Base-by-base conservation (phyloP, 306 rosid genomes). In the Lagenaria siceraria region DNA sequence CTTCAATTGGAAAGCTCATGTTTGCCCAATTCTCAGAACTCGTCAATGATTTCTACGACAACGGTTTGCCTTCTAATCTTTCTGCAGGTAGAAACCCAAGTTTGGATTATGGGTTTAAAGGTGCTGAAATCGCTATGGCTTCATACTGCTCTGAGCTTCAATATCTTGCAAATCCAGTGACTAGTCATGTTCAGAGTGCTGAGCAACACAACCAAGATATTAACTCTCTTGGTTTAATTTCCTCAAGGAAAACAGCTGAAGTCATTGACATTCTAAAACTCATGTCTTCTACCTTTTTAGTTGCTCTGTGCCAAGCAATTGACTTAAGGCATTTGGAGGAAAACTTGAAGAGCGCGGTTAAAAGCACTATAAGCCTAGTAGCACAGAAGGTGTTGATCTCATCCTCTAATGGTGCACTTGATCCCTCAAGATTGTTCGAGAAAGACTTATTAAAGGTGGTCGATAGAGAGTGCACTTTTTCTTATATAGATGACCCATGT, bases 181-280 rank as follows among this genome's bases (percentile, higher is more conserved):
- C 98, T 12, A 89, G 60, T 81, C 97, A 93, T 77, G 98, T 93
- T 56, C 93, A 93, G 19, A 93, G 98, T 72, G 97, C 97, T 0
- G 98, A 93, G 78, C 98, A 93, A 25, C 97, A 93, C 74, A 93
- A 93, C 77, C 97, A 93, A 63, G 98, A 93, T 65, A 97, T 93
- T 46, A 93, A 93, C 87, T 93, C 98, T 1, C 53, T 93, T 77
- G 98, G 97, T 19, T 54, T 93, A 65, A 93, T 93, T 52, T 93
- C 98, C 0, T 86, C 98, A 4, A 81, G 96, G 31, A 93, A 93
- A 75, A 93, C 98, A 19, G 81, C 88, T 0, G 97, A 93, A 78
- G 75, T 97, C 24, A 51, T 89, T 60, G 98, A 91, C 60, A 93
- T 93, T 53, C 36, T 93, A 25, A 89, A 89, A 85, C 95, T 93